phyloP scores from a whole-genome alignment of 257 asterid genomes.

The Scutellaria baicalensis region DNA sequence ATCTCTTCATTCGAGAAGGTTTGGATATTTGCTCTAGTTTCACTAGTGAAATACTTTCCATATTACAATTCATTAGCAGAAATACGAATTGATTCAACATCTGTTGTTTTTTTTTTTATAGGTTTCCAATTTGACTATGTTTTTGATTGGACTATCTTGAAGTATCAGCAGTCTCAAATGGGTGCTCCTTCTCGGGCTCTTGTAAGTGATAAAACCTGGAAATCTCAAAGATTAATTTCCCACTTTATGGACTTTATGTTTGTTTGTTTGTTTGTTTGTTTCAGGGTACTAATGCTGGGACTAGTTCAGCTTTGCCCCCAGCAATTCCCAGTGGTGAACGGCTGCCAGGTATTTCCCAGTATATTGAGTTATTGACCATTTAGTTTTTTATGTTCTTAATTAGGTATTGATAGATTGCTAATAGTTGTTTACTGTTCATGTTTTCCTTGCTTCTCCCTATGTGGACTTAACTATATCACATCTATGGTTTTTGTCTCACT shows the following conservation, averaged over 20 bases:
- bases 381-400: background rate
- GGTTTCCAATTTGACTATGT: conserved; percentile 97
- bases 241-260: background rate
- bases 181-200: conserved; percentile 65
- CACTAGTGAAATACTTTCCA: background rate
- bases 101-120: conserved; percentile 18
- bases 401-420: background rate
- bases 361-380: background rate
- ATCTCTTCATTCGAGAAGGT: conserved; percentile 98
- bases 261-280: conserved; percentile 15
- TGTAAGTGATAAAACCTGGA: conserved; percentile 38
- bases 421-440: background rate
- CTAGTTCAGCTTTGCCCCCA: conserved; percentile 89
- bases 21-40: conserved; percentile 13
- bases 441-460: background rate
- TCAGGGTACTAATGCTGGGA: conserved; percentile 73
- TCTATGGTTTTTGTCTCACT: background rate
- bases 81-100: background rate
- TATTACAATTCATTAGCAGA: background rate
- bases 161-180: conserved; percentile 93
- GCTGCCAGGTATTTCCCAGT: conserved; percentile 42
- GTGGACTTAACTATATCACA: background rate
- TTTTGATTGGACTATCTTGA: conserved; percentile 97
- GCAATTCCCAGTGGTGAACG: conserved; percentile 67
- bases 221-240: background rate